These are phyloP conservation scores for Mycena kentingensis DNA, from an alignment of 768 basidiomycete species.

Conservation along the genomic window DNA sequence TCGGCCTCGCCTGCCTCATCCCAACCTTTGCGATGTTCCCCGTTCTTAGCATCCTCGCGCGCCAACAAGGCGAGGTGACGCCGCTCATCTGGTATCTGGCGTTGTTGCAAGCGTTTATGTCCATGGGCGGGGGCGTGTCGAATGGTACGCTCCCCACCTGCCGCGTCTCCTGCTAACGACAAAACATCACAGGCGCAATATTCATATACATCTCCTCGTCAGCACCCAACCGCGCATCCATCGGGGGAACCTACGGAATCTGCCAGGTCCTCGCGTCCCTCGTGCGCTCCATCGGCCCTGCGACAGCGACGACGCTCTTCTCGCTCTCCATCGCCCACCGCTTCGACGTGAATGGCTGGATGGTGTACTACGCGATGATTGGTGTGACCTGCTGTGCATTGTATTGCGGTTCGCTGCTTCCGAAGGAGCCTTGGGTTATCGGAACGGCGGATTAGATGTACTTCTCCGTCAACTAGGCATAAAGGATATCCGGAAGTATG, in stretches of 20 bases:
- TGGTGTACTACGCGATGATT: constrained; percentile 46
- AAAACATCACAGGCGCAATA: constrained; percentile 36
- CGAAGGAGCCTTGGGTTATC: neutral
- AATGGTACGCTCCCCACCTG: neutral
- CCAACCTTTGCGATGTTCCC: neutral
- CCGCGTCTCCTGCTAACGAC: neutral
- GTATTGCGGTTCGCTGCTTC: neutral
- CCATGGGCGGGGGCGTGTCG: neutral
- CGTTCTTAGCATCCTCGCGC: neutral
- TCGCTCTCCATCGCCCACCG: constrained; percentile 45
- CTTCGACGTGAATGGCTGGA: constrained; percentile 41
- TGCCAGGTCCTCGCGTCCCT: constrained; percentile 32
- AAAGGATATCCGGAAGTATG: too few species aligned
- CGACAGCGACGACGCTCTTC: constrained; percentile 49
- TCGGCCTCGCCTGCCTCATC: constrained; percentile 33
- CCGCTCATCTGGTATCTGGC: neutral
- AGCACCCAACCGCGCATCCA: constrained; percentile 47
- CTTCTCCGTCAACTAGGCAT: too few species aligned
- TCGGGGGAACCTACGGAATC: constrained; percentile 53
- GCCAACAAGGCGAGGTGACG: neutral
- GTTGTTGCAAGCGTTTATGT: neutral
- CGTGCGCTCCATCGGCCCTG: constrained; percentile 48
- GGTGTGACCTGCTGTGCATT: neutral
- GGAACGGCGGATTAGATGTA: too few species aligned
- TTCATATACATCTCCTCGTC: constrained; percentile 48